Percentiles rank a stretch among this genome's conserved stretches.
Evolutionary conservation across 2,329 filamentous ascomycete species (phyloP).

Genomic region (Nakataea oryzae): DNA sequence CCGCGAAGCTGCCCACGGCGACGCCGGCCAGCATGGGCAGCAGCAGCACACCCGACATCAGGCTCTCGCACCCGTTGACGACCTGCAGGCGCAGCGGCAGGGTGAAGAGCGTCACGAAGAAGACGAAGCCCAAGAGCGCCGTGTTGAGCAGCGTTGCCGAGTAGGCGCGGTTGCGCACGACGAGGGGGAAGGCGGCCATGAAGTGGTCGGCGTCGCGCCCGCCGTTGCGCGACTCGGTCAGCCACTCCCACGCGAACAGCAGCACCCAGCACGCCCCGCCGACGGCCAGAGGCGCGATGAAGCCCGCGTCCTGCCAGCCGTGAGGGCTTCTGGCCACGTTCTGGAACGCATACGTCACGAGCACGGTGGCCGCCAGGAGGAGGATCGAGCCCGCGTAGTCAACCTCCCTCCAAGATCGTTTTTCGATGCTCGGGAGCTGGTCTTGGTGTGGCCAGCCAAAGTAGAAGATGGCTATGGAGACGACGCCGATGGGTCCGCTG

Average conservation of each 20-base stretch:
- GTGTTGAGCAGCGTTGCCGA: slow-evolving; percentile 30
- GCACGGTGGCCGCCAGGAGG: slow-evolving; percentile 39
- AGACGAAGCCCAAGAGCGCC: slow-evolving; percentile 38
- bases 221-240: slow-evolving; percentile 11
- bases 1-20: slow-evolving; percentile 31
- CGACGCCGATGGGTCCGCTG: slow-evolving; percentile 38
- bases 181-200: slow-evolving; percentile 34
- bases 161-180: slow-evolving; percentile 38
- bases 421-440: slow-evolving; percentile 25
- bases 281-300: slow-evolving; percentile 28
- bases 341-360: slow-evolving; percentile 49
- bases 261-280: slow-evolving; percentile 23
- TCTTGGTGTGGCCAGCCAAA: slow-evolving; percentile 37
- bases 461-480: slow-evolving; percentile 35
- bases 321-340: slow-evolving; percentile 26
- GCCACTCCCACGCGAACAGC: slow-evolving; percentile 29
- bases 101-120: slow-evolving; percentile 35
- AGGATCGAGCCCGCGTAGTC: slow-evolving; percentile 44
- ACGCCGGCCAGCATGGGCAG: slow-evolving; percentile 40
- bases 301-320: slow-evolving; percentile 30
- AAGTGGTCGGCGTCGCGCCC: slow-evolving; percentile 18
- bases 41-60: slow-evolving; percentile 38
- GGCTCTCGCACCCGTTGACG: slow-evolving; percentile 33
- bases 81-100: slow-evolving; percentile 38
- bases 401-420: slow-evolving; percentile 35